These are phyloP conservation scores for Onygenales sp. DNA, from an alignment of 2,329 filamentous ascomycete species.

Conservation along the genomic window DNA sequence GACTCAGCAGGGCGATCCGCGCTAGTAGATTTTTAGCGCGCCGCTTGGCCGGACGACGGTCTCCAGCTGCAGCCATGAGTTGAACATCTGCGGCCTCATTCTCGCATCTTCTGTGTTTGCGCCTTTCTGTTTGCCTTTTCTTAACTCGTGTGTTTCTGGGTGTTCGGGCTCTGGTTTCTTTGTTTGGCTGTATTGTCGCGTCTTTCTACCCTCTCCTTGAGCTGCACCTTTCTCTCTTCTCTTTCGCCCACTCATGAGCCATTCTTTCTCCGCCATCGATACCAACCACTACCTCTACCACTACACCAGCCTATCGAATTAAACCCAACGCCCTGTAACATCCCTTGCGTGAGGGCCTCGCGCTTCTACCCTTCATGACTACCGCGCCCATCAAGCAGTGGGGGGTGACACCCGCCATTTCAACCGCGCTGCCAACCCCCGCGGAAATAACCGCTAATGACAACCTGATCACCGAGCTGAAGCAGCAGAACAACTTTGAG, in stretches of 20 bases:
- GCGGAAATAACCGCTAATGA: conserved; percentile 69
- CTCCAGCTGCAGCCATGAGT: too few relatives aligned
- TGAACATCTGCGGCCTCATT: too few relatives aligned
- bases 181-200: not conserved
- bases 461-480: conserved; percentile 72
- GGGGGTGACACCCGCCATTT: conserved; percentile 81
- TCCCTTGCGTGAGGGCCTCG: not conserved
- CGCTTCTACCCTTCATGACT: conserved; percentile 20
- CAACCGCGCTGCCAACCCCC: conserved; percentile 63
- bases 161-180: conserved; percentile 1
- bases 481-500: conserved; percentile 87
- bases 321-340: too few relatives aligned
- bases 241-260: not conserved
- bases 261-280: not conserved
- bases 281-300: not conserved
- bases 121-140: not conserved
- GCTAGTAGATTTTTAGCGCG: too few relatives aligned
- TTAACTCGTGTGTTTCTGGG: not conserved
- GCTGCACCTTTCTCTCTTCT: not conserved
- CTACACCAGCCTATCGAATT: not conserved
- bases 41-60: too few relatives aligned
- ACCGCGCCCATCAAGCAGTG: conserved; percentile 37
- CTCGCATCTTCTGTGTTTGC: too few relatives aligned
- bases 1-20: too few relatives aligned
- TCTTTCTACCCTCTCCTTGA: not conserved